phyloP scores from a whole-genome alignment of 164 flowering plant species.

The Chimonanthus salicifolius region DNA sequence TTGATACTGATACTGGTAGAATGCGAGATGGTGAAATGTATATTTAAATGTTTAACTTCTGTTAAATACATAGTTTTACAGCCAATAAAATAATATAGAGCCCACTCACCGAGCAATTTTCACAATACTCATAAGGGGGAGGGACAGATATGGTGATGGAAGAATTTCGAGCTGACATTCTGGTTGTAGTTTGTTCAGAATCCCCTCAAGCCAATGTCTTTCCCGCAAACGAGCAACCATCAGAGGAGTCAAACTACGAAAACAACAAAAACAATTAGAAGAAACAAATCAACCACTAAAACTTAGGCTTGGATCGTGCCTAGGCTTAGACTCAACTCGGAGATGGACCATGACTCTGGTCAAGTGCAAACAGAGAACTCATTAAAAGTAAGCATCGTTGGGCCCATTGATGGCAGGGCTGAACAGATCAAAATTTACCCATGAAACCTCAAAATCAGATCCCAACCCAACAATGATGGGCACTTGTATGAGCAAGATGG shows the following conservation, averaged over 20 bases:
- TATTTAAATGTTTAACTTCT: no score
- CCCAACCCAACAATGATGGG: no score
- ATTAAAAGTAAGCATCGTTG: neutral
- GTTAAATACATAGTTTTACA: no score
- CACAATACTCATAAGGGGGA: conserved; percentile 75
- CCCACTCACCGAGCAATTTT: no score
- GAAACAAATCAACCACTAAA: no score
- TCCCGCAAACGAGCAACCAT: conserved; percentile 97
- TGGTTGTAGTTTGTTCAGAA: no score
- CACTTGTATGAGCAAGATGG: no score
- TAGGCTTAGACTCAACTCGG: neutral
- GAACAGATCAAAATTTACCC: neutral
- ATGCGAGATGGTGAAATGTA: no score
- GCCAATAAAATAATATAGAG: no score
- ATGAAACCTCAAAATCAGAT: no score
- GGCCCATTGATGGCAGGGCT: neutral
- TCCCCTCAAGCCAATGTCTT: conserved; percentile 74
- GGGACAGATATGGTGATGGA: conserved; percentile 66
- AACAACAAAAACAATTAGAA: neutral
- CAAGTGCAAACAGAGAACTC: neutral
- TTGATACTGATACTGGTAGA: no score
- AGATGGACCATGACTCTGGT: neutral
- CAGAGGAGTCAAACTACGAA: conserved; percentile 82
- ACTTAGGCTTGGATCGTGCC: no score
- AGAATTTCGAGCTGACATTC: conserved; percentile 29